Conservation (phyloP, 805 yeast species). For the Candida verbasci region DNA sequence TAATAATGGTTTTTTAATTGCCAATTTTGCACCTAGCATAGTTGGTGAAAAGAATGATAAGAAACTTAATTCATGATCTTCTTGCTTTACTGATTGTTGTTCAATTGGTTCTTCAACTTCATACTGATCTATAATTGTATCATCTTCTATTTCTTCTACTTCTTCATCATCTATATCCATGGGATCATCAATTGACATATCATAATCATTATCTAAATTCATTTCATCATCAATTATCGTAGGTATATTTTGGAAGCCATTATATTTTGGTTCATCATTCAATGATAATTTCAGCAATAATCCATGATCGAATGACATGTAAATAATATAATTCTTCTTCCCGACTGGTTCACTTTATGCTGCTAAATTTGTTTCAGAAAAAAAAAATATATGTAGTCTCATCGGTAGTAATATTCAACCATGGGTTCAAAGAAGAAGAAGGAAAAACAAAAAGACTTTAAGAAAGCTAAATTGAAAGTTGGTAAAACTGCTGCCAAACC, state of each 20-base stretch:
- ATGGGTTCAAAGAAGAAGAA: constrained; percentile 52
- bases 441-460: constrained; percentile 70
- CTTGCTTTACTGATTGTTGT: too few relatives aligned
- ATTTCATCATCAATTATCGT: background rate
- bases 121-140: background rate
- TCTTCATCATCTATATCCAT: constrained; percentile 19
- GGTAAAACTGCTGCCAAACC: constrained; percentile 77
- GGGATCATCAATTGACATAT: constrained; percentile 20
- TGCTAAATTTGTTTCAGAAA: too few relatives aligned
- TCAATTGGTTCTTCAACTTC: too few relatives aligned
- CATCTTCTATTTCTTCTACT: constrained; percentile 6
- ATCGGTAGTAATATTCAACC: background rate
- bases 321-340: background rate
- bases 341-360: too few relatives aligned
- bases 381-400: background rate
- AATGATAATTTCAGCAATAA: background rate
- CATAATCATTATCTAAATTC: constrained; percentile 10
- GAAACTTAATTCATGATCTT: constrained; percentile 12
- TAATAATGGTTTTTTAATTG: constrained; percentile 26
- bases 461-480: constrained; percentile 75
- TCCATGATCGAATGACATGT: background rate
- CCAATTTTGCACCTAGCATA: constrained; percentile 36
- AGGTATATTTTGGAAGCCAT: background rate
- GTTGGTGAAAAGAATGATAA: constrained; percentile 32
- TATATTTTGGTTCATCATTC: background rate